Conservation (phyloP, 2,329 filamentous ascomycete genomes). For the Westerdykella sp. region DNA sequence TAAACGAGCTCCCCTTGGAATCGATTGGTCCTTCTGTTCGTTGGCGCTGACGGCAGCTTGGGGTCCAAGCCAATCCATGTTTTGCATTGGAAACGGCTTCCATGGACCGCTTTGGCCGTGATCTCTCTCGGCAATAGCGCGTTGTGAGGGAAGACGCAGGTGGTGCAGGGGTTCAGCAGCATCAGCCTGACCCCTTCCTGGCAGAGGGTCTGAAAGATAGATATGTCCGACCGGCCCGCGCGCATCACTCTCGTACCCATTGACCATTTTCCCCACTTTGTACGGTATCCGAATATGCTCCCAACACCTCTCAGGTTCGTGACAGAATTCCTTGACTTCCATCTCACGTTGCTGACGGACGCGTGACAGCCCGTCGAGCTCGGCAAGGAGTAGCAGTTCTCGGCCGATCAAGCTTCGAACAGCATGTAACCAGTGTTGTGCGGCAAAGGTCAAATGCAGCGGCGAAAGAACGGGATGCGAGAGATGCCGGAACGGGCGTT, state of each 20-base stretch:
- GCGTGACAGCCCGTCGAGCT: background rate
- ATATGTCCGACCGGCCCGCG: background rate
- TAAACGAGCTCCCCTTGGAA: no score
- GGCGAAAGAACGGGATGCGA: conserved; percentile 6
- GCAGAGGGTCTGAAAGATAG: background rate
- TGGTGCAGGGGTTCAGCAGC: background rate
- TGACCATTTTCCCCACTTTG: background rate
- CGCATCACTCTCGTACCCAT: background rate
- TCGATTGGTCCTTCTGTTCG: no score
- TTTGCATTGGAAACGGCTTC: no score
- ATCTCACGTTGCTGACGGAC: background rate
- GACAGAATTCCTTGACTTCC: background rate
- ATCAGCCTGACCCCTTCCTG: background rate
- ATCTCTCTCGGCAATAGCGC: no score
- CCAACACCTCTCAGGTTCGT: background rate
- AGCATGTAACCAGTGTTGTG: conserved; percentile 4
- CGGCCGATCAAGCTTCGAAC: conserved; percentile 4
- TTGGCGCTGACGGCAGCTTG: no score
- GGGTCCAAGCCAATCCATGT: no score
- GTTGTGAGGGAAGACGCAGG: background rate
- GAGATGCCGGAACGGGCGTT: conserved; percentile 1
- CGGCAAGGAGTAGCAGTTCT: no score
- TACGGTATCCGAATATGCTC: background rate
- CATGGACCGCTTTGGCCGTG: no score
- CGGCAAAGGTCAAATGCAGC: conserved; percentile 7